Evolutionary conservation across 164 flowering plant genomes (phyloP), one percentile per base, ranked within the genome.

Genomic region (Nymphaea colorata): DNA sequence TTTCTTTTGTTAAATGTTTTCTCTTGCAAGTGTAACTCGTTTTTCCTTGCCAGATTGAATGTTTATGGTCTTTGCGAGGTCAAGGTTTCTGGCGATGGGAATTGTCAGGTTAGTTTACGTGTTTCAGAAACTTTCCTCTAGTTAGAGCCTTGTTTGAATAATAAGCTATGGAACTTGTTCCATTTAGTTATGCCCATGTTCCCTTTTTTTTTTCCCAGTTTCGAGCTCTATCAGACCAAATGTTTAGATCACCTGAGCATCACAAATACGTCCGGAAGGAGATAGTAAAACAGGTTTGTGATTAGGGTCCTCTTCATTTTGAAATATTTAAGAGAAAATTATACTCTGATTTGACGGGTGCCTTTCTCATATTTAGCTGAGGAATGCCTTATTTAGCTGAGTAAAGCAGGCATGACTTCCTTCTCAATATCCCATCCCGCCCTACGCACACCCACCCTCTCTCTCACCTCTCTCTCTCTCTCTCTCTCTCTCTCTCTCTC

Each of bases 151-250:
- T 47, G 5, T 47, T 47, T 47, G 55, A 12, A 47, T 12, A 7
- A 47, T 4, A 7, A 47, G 12, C 11, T 6, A 12, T 47, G 12
- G 55, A 47, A 47, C 12, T 45, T 45, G 53, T 45, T 45, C 11
- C 53, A 0, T 43, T 61, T 16, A 41, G 42, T 62, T 47, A 17
- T 68, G 41, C 1, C 36, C 1, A 25, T 0, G 42, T n/a, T 43
- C 61, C 53, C 57, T 59, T 6, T 17, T 17, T 71, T 59, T 80
- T 81, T 78, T n/a, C n/a, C n/a, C 84, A 92, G 98, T 92, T 92
- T 65, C 96, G 96, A 73, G 98, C 98, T 53, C 82, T 92, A 77
- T 88, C 98, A 69, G 96, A 92, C 68, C 98, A 92, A 81, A 71
- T 92, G 76, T 92, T 76, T 76, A 83, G 74, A 73, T 87, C 93